Evolutionary conservation across 306 rosid species (phyloP).

Genomic region (Cicer arietinum): DNA sequence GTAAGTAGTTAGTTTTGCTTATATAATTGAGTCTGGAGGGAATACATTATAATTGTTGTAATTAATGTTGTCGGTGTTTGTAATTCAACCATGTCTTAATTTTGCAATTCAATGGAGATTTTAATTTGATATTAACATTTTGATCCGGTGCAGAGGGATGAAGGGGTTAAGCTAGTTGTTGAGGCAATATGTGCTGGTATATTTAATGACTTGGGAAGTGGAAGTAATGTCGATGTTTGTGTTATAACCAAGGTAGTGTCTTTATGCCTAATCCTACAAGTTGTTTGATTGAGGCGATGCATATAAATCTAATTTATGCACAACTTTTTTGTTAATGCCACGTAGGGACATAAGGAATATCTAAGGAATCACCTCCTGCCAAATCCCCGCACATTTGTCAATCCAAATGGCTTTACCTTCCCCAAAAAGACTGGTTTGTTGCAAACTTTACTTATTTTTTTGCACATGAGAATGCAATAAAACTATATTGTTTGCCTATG

Average conservation of each 20-base stretch:
- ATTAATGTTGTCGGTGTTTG: slow-evolving; percentile 24
- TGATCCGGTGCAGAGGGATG: slow-evolving; percentile 68
- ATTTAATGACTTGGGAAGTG: slow-evolving; percentile 96
- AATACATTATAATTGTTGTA: slow-evolving; percentile 10
- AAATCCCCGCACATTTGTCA: slow-evolving; percentile 84
- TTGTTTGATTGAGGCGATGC: slow-evolving; percentile 19
- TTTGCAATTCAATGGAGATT: slow-evolving; percentile 20
- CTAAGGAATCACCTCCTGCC: slow-evolving; percentile 85
- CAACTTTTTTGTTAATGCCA: slow-evolving; percentile 31
- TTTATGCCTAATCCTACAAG: slow-evolving; percentile 21
- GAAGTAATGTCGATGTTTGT: slow-evolving; percentile 93
- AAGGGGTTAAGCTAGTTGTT: slow-evolving; percentile 73
- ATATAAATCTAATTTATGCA: slow-evolving; percentile 18
- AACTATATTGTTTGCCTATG: neutral
- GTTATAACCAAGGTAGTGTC: slow-evolving; percentile 85
- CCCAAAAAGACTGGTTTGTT: slow-evolving; percentile 84
- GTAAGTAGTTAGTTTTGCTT: neutral
- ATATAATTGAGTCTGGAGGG: neutral
- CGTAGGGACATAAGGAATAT: slow-evolving; percentile 91
- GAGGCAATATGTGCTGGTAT: slow-evolving; percentile 95
- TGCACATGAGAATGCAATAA: slow-evolving; percentile 18
- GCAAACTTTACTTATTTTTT: slow-evolving; percentile 9
- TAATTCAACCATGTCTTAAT: neutral
- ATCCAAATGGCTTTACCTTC: slow-evolving; percentile 66
- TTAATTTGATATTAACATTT: slow-evolving; percentile 17